Conservation (phyloP, 2,329 filamentous ascomycete genomes). For the Apiospora malaysiana region DNA sequence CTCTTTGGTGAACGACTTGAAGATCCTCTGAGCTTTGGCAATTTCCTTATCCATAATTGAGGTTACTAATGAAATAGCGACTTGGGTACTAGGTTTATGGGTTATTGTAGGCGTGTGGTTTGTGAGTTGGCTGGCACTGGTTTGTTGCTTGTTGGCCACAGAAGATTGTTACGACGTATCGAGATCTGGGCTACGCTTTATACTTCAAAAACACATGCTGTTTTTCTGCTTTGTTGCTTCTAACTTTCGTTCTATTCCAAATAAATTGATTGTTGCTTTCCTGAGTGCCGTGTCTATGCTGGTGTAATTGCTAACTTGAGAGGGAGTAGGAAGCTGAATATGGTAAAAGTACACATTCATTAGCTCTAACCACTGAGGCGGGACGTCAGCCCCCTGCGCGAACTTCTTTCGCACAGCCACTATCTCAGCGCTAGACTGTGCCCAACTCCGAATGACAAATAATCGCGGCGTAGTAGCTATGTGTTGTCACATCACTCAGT, state of each 20-base stretch:
- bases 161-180: not conserved
- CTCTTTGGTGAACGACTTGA: slow-evolving; percentile 81
- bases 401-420: not conserved
- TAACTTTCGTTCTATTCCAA: not conserved
- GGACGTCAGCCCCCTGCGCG: not conserved
- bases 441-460: not conserved
- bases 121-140: not conserved
- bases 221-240: not conserved
- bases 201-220: too few species aligned
- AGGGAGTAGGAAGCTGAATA: not conserved
- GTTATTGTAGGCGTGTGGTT: too few species aligned
- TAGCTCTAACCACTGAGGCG: not conserved
- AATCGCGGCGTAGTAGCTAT: not conserved
- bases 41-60: slow-evolving; percentile 83
- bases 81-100: too few species aligned
- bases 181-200: not conserved
- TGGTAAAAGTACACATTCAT: not conserved
- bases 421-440: not conserved
- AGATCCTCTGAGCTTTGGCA: slow-evolving; percentile 85
- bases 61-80: too few species aligned
- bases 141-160: not conserved
- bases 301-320: not conserved
- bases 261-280: not conserved
- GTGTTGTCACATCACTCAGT: not conserved
- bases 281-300: not conserved